Evolutionary conservation across 192 early-diverging fungal genomes (phyloP).

Genomic region (Diversispora epigaea): DNA sequence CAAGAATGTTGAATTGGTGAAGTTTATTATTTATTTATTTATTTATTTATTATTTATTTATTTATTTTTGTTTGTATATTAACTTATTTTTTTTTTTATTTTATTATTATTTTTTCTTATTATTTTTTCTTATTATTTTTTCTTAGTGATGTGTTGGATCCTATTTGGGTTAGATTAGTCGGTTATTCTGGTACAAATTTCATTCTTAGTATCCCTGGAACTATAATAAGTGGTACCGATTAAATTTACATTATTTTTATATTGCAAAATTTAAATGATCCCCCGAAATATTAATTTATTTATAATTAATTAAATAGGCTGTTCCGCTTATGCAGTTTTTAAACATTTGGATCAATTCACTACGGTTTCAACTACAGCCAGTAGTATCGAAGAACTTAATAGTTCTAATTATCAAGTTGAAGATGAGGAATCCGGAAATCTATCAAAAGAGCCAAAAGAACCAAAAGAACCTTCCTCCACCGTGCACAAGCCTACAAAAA

Average conservation of each 20-base stretch:
- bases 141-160: slow-evolving; percentile 8
- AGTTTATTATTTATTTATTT: neutral
- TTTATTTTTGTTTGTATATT: no score
- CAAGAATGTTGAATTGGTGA: neutral
- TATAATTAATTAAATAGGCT: neutral
- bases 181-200: slow-evolving; percentile 1
- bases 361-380: neutral
- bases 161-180: slow-evolving; percentile 10
- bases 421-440: neutral
- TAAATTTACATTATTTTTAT: neutral
- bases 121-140: neutral
- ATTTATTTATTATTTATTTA: no score
- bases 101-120: no score
- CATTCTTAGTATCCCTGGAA: slow-evolving; percentile 1
- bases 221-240: neutral
- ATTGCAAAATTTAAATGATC: neutral
- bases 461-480: neutral
- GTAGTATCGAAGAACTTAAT: no score
- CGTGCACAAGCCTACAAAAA: neutral
- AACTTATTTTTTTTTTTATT: no score
- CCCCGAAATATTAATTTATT: neutral
- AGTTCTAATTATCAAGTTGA: no score
- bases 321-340: neutral
- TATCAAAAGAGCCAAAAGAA: neutral
- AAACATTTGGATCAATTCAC: slow-evolving; percentile 17